Conservation (phyloP, 78 protist species). For the Planoprotostelium fungivorum region DNA sequence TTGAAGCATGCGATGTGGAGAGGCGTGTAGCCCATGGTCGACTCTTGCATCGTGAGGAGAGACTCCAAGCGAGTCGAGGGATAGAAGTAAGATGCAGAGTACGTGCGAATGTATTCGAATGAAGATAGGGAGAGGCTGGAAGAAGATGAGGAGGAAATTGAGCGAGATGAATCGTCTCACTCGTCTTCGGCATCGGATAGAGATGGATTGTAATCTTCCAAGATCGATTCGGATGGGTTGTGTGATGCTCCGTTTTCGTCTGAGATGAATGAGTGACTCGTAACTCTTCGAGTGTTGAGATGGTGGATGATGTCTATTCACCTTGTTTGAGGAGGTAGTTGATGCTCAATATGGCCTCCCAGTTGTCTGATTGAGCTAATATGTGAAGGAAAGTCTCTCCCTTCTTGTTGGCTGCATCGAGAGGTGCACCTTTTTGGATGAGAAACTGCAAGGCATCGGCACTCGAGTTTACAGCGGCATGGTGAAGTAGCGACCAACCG, state of each 20-base stretch:
- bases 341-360: neutral
- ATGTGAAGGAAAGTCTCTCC: neutral
- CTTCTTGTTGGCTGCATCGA: neutral
- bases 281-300: no score
- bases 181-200: no score
- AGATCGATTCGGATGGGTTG: no score
- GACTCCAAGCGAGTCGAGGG: neutral
- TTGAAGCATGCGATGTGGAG: neutral
- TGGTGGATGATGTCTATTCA: no score
- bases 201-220: no score
- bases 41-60: neutral
- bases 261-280: no score
- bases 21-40: neutral
- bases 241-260: no score
- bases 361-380: neutral
- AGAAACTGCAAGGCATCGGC: neutral
- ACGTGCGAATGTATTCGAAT: neutral
- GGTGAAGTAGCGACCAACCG: neutral
- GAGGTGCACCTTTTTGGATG: neutral
- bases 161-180: no score
- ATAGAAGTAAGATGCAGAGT: neutral
- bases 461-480: neutral
- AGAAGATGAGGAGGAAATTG: neutral
- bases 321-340: neutral
- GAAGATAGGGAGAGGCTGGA: neutral